phyloP scores from a whole-genome alignment of 345 rosid species.

The Gossypium ekmanianum region DNA sequence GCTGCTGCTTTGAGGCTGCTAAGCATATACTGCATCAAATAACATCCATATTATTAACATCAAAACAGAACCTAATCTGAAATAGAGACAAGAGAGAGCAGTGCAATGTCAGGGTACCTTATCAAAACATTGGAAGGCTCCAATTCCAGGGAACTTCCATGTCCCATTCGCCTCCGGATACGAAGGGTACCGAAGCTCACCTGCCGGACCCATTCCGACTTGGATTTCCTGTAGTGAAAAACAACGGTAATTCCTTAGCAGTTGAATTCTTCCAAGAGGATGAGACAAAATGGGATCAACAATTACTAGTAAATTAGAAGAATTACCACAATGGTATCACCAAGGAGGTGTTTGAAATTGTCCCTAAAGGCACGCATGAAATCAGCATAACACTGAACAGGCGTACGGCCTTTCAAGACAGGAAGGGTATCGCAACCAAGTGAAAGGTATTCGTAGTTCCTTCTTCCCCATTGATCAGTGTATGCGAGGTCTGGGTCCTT shows the following conservation, averaged over 20 bases:
- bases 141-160: slow-evolving; percentile 97
- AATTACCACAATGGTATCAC: slow-evolving; percentile 86
- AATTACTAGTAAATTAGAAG: background rate
- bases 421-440: slow-evolving; percentile 92
- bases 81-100: background rate
- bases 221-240: slow-evolving; percentile 71
- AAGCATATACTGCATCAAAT: slow-evolving; percentile 60
- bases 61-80: background rate
- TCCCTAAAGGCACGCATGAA: slow-evolving; percentile 93
- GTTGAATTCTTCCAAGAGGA: background rate
- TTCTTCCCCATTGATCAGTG: slow-evolving; percentile 98
- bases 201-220: slow-evolving; percentile 99
- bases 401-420: slow-evolving; percentile 76
- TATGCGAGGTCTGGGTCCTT: slow-evolving; percentile 79
- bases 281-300: too few species aligned
- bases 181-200: slow-evolving; percentile 91
- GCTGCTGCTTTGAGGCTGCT: slow-evolving; percentile 88
- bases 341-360: slow-evolving; percentile 72
- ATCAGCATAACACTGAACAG: slow-evolving; percentile 90
- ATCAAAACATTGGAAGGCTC: slow-evolving; percentile 97
- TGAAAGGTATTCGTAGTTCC: slow-evolving; percentile 82
- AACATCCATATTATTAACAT: background rate
- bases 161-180: slow-evolving; percentile 83
- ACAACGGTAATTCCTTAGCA: background rate
- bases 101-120: slow-evolving; percentile 38